Conservation (phyloP, 2,329 filamentous ascomycete species). For the Esteya vermicola region DNA sequence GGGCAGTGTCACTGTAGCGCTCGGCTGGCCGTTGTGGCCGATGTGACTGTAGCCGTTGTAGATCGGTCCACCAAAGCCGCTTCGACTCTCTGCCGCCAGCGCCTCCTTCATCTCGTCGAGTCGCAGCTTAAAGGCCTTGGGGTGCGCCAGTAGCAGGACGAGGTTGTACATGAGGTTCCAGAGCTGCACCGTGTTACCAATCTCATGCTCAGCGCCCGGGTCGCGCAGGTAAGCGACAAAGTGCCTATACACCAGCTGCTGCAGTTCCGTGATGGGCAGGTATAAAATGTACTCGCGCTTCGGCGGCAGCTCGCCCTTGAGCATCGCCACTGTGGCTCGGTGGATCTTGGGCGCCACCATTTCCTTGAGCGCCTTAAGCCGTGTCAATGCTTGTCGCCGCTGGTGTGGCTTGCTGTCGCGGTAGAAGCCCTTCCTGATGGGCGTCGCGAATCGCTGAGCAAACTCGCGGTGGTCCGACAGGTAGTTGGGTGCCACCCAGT, state of each 20-base stretch:
- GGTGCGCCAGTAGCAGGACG: slow-evolving; percentile 37
- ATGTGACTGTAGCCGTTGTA: too few species aligned
- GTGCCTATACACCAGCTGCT: slow-evolving; percentile 45
- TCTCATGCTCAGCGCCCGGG: background rate
- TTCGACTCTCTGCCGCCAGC: background rate
- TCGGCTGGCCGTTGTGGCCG: background rate
- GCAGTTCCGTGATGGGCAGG: slow-evolving; percentile 52
- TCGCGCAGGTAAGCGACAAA: slow-evolving; percentile 20
- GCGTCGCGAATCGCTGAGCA: slow-evolving; percentile 49
- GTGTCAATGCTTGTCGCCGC: slow-evolving; percentile 46
- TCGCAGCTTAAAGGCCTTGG: slow-evolving; percentile 28
- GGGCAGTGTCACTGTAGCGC: slow-evolving; percentile 12
- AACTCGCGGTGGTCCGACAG: slow-evolving; percentile 59
- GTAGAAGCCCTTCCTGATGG: slow-evolving; percentile 60
- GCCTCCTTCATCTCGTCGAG: slow-evolving; percentile 13
- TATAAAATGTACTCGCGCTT: slow-evolving; percentile 76
- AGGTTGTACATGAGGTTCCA: slow-evolving; percentile 28
- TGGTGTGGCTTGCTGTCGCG: slow-evolving; percentile 43
- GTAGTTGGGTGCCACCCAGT: slow-evolving; percentile 73
- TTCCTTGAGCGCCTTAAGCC: slow-evolving; percentile 54
- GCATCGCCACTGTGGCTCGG: slow-evolving; percentile 50
- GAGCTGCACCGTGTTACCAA: slow-evolving; percentile 10
- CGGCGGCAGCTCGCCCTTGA: slow-evolving; percentile 52
- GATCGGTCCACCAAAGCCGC: too few species aligned
- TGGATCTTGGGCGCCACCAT: slow-evolving; percentile 68